These are phyloP conservation scores for Geoglossum glabrum DNA, from an alignment of 495 filamentous ascomycete species.

Conservation along the genomic window DNA sequence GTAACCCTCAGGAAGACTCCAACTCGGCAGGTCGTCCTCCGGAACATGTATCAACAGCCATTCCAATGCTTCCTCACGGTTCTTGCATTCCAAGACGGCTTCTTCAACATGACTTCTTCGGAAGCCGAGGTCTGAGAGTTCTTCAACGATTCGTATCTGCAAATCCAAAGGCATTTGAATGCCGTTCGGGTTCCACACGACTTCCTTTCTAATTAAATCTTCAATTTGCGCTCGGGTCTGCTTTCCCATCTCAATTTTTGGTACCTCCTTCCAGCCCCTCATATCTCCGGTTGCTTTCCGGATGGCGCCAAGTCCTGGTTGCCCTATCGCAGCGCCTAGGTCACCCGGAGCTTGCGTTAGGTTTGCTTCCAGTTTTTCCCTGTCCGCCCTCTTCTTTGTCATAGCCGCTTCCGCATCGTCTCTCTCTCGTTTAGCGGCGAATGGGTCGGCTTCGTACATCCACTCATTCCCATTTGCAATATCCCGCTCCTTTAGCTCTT, in stretches of 20 bases:
- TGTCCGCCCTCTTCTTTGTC: conserved; percentile 40
- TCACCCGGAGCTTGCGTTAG: conserved; percentile 7
- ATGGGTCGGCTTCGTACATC: conserved; percentile 95
- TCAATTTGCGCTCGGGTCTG: conserved; percentile 61
- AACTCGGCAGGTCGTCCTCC: conserved; percentile 79
- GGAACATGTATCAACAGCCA: conserved; percentile 95
- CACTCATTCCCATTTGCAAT: conserved; percentile 55
- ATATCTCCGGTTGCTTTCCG: conserved; percentile 8
- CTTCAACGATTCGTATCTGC: conserved; percentile 41
- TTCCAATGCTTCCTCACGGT: conserved; percentile 75
- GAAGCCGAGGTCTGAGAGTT: conserved; percentile 60
- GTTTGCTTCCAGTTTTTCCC: conserved; percentile 19
- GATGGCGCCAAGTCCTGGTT: not conserved
- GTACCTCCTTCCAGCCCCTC: conserved; percentile 66
- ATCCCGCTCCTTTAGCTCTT: conserved; percentile 56
- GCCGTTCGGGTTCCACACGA: conserved; percentile 68
- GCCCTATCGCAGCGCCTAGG: not conserved
- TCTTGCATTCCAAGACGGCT: conserved; percentile 68
- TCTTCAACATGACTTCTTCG: conserved; percentile 75
- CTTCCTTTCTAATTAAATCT: conserved; percentile 48
- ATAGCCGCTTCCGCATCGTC: conserved; percentile 50
- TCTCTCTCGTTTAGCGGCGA: conserved; percentile 54
- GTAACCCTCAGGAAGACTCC: conserved; percentile 82
- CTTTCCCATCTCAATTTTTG: conserved; percentile 81
- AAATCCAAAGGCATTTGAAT: conserved; percentile 39